Evolutionary conservation across 2,329 filamentous ascomycete species (phyloP).

Genomic region (Aspergillus ochraceoroseus): DNA sequence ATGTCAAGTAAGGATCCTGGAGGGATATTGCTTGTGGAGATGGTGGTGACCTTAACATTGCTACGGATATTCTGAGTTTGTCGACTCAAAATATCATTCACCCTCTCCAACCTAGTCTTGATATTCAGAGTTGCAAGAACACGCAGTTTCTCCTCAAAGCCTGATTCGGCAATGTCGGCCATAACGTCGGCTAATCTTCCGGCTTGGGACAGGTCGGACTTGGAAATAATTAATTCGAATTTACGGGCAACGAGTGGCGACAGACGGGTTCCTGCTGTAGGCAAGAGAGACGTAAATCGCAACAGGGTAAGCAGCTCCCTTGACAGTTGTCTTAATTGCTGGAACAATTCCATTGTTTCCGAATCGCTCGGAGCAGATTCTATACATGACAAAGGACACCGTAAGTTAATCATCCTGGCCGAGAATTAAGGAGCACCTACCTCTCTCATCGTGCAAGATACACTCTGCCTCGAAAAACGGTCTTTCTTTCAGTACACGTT

Average conservation of each 20-base stretch:
- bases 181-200: slow-evolving; percentile 91
- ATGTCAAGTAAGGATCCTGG: slow-evolving; percentile 56
- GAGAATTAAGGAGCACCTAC: slow-evolving; percentile 48
- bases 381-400: too few species aligned
- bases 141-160: slow-evolving; percentile 84
- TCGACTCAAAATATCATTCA: slow-evolving; percentile 75
- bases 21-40: slow-evolving; percentile 63
- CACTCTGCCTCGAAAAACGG: slow-evolving; percentile 85
- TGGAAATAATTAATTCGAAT: slow-evolving; percentile 79
- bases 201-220: slow-evolving; percentile 75
- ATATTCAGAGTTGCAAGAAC: slow-evolving; percentile 77
- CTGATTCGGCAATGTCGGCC: slow-evolving; percentile 83
- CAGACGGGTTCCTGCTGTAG: slow-evolving; percentile 62
- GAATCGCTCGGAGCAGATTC: slow-evolving; percentile 51
- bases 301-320: slow-evolving; percentile 81
- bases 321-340: slow-evolving; percentile 75
- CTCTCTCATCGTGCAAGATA: slow-evolving; percentile 63
- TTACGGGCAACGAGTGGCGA: slow-evolving; percentile 81
- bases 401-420: too few species aligned
- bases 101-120: slow-evolving; percentile 70
- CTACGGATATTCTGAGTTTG: slow-evolving; percentile 81
- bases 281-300: slow-evolving; percentile 76
- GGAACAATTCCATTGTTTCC: slow-evolving; percentile 66
- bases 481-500: slow-evolving; percentile 68
- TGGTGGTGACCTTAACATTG: slow-evolving; percentile 76